These are phyloP conservation scores for Zychaea mexicana DNA, from an alignment of 371 early-diverging fungal species.

Conservation along the genomic window DNA sequence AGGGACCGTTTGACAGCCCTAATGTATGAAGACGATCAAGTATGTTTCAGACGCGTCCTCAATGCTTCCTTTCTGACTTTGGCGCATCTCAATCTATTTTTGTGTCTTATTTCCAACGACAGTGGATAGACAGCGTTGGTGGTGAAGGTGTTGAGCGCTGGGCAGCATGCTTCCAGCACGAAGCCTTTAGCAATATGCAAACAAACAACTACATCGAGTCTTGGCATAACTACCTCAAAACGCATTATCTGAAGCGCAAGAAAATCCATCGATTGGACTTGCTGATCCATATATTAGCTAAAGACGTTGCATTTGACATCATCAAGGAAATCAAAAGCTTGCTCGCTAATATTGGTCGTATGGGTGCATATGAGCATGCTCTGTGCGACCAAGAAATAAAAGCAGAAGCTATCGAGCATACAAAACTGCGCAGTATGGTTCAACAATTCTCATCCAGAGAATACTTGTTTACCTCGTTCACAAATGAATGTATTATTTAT, in stretches of 20 bases:
- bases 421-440: too few species aligned
- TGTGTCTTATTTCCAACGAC: not conserved
- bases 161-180: not conserved
- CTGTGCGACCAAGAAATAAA: too few species aligned
- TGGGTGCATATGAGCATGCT: not conserved
- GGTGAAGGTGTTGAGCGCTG: not conserved
- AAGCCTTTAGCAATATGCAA: too few species aligned
- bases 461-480: too few species aligned
- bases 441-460: too few species aligned
- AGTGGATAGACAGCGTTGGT: not conserved
- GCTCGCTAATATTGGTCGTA: not conserved
- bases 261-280: not conserved
- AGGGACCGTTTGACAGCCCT: not conserved
- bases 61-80: not conserved
- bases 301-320: conserved; percentile 4
- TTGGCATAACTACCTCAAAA: conserved; percentile 7
- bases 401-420: not conserved
- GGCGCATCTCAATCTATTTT: not conserved
- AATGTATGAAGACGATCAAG: not conserved
- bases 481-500: too few species aligned
- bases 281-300: not conserved
- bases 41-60: not conserved
- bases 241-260: not conserved
- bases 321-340: not conserved
- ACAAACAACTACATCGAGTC: conserved; percentile 7